These are phyloP conservation scores for Neonectria ditissima DNA, from an alignment of 2,329 filamentous ascomycete species.

Conservation along the genomic window DNA sequence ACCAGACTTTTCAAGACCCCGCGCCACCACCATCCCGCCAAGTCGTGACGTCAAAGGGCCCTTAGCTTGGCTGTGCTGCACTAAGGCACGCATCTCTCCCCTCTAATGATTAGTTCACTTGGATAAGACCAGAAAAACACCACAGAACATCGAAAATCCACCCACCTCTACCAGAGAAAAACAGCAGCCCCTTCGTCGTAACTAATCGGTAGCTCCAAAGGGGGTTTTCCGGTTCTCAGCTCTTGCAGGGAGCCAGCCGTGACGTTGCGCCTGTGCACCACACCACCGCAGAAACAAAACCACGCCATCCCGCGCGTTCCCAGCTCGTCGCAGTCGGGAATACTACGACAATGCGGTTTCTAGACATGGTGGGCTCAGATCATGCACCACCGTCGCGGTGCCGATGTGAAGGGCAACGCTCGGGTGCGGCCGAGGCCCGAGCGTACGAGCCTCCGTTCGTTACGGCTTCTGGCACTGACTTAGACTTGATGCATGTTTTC, in stretches of 20 bases:
- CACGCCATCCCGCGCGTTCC: background rate
- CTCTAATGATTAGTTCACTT: background rate
- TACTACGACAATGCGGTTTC: background rate
- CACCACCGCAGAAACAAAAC: conserved; percentile 1
- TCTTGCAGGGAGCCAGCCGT: background rate
- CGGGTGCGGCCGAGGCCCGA: conserved; percentile 7
- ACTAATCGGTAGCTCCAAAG: too few relatives aligned
- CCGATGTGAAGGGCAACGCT: conserved; percentile 11
- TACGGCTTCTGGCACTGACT: too few relatives aligned
- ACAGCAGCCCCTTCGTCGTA: too few relatives aligned
- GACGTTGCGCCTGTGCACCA: background rate
- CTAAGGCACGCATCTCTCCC: background rate
- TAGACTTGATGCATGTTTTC: background rate
- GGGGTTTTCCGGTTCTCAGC: background rate
- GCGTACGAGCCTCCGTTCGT: conserved; percentile 4
- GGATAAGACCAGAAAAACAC: background rate
- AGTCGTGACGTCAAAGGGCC: conserved; percentile 36
- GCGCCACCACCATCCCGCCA: background rate
- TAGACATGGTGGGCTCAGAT: background rate
- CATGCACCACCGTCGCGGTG: conserved; percentile 13
- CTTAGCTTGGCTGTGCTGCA: conserved; percentile 9
- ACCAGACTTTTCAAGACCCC: conserved; percentile 25
- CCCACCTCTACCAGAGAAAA: background rate
- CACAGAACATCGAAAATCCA: background rate
- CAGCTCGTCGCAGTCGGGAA: background rate